A percentile compares a stretch with the other conserved stretches of the same genome.
phyloP scores from a whole-genome alignment of 768 basidiomycete species.

The Lyophyllum decastes region DNA sequence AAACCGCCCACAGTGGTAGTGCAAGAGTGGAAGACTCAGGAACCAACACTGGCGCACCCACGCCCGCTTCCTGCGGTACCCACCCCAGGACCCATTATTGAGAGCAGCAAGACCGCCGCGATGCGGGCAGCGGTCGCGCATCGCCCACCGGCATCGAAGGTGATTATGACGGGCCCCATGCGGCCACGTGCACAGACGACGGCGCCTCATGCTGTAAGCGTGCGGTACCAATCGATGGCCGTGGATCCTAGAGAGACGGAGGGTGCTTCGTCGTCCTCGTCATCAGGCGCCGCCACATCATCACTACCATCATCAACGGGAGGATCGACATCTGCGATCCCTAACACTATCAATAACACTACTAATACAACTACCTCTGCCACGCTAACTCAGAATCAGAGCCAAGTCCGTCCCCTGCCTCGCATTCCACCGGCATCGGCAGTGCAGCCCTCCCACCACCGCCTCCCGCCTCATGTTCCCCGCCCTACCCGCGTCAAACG shows the following conservation, averaged over 20 bases:
- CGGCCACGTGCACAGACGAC: conserved; percentile 18
- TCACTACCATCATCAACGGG: conserved; percentile 3
- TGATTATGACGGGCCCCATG: conserved; percentile 5
- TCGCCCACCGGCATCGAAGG: conserved; percentile 9
- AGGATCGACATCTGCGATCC: background rate
- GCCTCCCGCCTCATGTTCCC: conserved; percentile 3
- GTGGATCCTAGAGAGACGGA: conserved; percentile 17
- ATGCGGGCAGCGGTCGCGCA: background rate
- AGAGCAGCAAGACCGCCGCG: conserved; percentile 16
- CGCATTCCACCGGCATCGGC: conserved; percentile 21
- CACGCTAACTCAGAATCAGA: background rate
- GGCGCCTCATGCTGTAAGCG: conserved; percentile 15
- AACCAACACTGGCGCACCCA: conserved; percentile 5
- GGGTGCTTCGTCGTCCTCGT: conserved; percentile 6
- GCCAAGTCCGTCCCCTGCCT: conserved; percentile 22
- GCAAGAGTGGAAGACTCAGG: conserved; percentile 16
- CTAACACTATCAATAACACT: background rate
- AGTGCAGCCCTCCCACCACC: conserved; percentile 2
- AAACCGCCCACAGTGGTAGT: conserved; percentile 21
- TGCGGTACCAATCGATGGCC: conserved; percentile 29
- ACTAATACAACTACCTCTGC: background rate
- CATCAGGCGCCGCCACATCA: conserved; percentile 6
- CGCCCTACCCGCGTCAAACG: conserved; percentile 19
- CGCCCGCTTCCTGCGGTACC: conserved; percentile 26
- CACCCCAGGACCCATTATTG: conserved; percentile 3